phyloP scores from a whole-genome alignment of 345 rosid species.

The thale cress (Arabidopsis thaliana) region TAIR10.1 NC_003070.9:4744501-4745000 shows the following conservation, averaged over 20 bases:
- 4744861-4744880: background rate
- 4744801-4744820: conserved; percentile 55
- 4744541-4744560: conserved; percentile 72
- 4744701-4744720: conserved; percentile 92
- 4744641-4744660: conserved; percentile 65
- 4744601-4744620: background rate
- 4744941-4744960: conserved; percentile 96
- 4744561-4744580: conserved; percentile 55
- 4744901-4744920: conserved; percentile 63
- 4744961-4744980: conserved; percentile 85
- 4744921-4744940: conserved; percentile 95
- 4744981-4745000: conserved; percentile 70
- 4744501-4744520: conserved; percentile 83
- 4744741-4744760: conserved; percentile 79
- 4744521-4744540: conserved; percentile 71
- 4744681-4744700: conserved; percentile 62
- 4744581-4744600: background rate
- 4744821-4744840: conserved; percentile 25
- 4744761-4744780: conserved; percentile 74
- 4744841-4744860: conserved; percentile 7
- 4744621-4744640: background rate
- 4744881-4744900: conserved; percentile 53
- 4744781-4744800: conserved; percentile 77
- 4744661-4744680: conserved; percentile 65
- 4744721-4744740: conserved; percentile 75